Percentiles rank a stretch among this genome's conserved stretches.
Conservation (phyloP, 768 basidiomycete species). For the Calocybe indica region DNA sequence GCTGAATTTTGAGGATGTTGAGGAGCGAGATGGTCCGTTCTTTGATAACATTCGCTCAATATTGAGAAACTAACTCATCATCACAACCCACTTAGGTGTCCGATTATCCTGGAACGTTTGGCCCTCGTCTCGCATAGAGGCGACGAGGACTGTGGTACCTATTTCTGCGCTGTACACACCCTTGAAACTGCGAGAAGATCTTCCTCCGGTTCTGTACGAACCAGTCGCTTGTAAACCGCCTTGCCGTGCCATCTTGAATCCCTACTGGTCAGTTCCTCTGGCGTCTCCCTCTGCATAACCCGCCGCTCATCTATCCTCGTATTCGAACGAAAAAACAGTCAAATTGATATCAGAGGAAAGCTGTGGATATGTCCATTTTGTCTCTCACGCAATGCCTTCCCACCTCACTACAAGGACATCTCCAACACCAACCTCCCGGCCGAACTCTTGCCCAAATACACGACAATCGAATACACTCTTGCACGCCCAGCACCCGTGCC, state of each 20-base stretch:
- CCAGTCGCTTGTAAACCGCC: conserved; percentile 98
- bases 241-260: conserved; percentile 96
- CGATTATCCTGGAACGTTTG: conserved; percentile 98
- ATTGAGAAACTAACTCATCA: neutral
- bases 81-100: conserved; percentile 50
- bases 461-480: conserved; percentile 99
- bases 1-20: conserved; percentile 93
- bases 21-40: conserved; percentile 86
- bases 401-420: conserved; percentile 98
- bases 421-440: conserved; percentile 95
- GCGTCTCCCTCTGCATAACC: neutral
- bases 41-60: neutral
- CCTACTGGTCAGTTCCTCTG: conserved; percentile 71
- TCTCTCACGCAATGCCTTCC: conserved; percentile 93
- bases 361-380: conserved; percentile 99
- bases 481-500: conserved; percentile 86
- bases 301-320: neutral
- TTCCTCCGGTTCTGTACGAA: conserved; percentile 95
- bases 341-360: conserved; percentile 97
- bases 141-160: conserved; percentile 95
- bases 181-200: conserved; percentile 87
- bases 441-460: conserved; percentile 95
- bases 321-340: conserved; percentile 43
- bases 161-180: conserved; percentile 98
- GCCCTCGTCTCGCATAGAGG: conserved; percentile 97